Base-by-base conservation (phyloP, 257 asterid genomes). In the Lycium ferocissimum region DNA sequence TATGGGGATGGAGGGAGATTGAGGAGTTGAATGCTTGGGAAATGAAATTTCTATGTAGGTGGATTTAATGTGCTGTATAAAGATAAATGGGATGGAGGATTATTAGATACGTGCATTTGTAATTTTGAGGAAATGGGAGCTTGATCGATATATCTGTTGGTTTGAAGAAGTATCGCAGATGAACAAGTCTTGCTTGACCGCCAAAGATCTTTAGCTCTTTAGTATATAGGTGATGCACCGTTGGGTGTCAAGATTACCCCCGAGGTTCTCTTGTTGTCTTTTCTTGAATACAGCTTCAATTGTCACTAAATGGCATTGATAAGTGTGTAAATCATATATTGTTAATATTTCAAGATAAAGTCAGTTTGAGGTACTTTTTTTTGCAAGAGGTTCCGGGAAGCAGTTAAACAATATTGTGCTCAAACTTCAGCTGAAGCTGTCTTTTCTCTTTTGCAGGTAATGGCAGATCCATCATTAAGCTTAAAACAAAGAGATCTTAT, bases 401-500 rank as follows among this genome's bases (percentile, higher is more conserved):
- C 47, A 76, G 45, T 59, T 51, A 51, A 62, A 53, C 40, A 15
- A 53, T 51, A 33, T 76, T 26, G 26, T 8, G 7, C 20, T 76
- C 63, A 76, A 76, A 49, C 40, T 76, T 88, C 83, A 53, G 65
- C 82, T 76, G 82, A 76, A 51, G 26, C 65, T 76, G 45, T 35
- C 63, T 76, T 86, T 81, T 79, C n/a, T 85, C 67, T 47, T 85
- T 84, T 80, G 85, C 92, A 96, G 99, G 98, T 94, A 61, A 83
- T 94, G 83, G 98, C 95, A 53, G 99, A 96, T 88, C 99, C 99
- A 88, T 91, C 96, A 76, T 86, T 96, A 90, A 88, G 98, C 92
- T 87, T 94, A 88, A 96, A 96, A 90, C 99, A 95, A 90, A 94
- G 98, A 88, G 93, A 93, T 87, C 92, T 96, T 86, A 94, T 96